Evolutionary conservation across 495 filamentous ascomycete species (phyloP), one percentile per base, ranked within the genome.

Genomic region (Neurospora sp.): DNA sequence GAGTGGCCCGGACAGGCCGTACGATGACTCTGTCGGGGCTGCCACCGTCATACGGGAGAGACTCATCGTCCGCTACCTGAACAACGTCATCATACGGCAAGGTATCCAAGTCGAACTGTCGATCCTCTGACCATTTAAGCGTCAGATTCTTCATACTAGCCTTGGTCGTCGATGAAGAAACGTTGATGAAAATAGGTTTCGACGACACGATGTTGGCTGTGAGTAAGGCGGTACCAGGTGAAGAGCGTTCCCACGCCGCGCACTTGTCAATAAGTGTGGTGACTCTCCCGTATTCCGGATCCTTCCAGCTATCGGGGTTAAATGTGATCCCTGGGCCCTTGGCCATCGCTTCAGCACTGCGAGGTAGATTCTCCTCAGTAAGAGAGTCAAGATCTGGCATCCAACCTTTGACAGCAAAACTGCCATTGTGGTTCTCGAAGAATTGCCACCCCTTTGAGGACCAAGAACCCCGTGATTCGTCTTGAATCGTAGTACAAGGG

Each of bases 191-290:
- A 46, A 76, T 73, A 39, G 78, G 77, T 35, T 79, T 78, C 2
- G 82, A 79, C 14, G 74, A 77, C 14, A 81, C 69, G n/a, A 69
- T 75, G 38, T 72, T 78, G 8, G 72, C 76, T 9, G 76, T 69
- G 48, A 84, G 75, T 10, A 80, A 35, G 4, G 72, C 75, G 14
- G 62, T 74, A 23, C 81, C 81, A 23, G 73, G 41, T 11, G 72
- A 27, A 5, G 84, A 84, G 69, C 81, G 78, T 69, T 86, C 84
- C 84, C 84, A 86, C 8, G 62, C 77, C 27, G 77, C 76, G 70
- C 81, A 82, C n/a, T 77, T 77, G 44, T 81, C 77, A 31, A 85
- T 77, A 39, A 79, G 41, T 37, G 75, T 72, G 69, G 79, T 76
- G 71, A 84, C 84, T 35, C 75, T 79, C 12, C 80, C 82, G 72